These are phyloP conservation scores for Backusella parvicylindrica DNA, from an alignment of 192 early-diverging fungal species.

Conservation along the genomic window DNA sequence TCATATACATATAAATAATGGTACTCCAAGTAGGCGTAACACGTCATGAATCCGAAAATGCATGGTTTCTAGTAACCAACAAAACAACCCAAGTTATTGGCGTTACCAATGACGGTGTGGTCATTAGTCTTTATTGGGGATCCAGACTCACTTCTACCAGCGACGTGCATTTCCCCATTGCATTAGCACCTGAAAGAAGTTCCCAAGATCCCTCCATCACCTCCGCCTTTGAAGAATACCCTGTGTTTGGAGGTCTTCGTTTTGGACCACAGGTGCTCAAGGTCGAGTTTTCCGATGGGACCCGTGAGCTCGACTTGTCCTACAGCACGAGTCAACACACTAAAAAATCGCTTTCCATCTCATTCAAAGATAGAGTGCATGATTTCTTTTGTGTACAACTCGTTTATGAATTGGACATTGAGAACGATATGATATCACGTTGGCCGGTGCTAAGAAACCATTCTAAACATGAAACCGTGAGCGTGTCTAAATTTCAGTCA, in stretches of 20 bases:
- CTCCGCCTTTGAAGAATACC: constrained; percentile 10
- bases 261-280: constrained; percentile 12
- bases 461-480: background rate
- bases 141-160: background rate
- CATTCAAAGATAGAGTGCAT: background rate
- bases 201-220: constrained; percentile 23
- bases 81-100: constrained; percentile 16
- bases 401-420: constrained; percentile 4
- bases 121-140: constrained; percentile 24
- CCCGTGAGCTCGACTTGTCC: constrained; percentile 19
- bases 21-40: constrained; percentile 12
- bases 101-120: background rate
- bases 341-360: background rate
- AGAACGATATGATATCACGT: constrained; percentile 13
- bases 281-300: background rate
- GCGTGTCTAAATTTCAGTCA: constrained; percentile 7
- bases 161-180: background rate
- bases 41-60: background rate
- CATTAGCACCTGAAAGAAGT: background rate
- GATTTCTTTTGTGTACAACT: background rate
- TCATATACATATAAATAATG: too few relatives aligned
- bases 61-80: constrained; percentile 15
- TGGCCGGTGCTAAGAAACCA: background rate
- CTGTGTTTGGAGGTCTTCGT: constrained; percentile 20
- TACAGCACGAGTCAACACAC: background rate